Base-by-base conservation (phyloP, 208 protist genomes). In the Blastocrithidia nonstop region DNA sequence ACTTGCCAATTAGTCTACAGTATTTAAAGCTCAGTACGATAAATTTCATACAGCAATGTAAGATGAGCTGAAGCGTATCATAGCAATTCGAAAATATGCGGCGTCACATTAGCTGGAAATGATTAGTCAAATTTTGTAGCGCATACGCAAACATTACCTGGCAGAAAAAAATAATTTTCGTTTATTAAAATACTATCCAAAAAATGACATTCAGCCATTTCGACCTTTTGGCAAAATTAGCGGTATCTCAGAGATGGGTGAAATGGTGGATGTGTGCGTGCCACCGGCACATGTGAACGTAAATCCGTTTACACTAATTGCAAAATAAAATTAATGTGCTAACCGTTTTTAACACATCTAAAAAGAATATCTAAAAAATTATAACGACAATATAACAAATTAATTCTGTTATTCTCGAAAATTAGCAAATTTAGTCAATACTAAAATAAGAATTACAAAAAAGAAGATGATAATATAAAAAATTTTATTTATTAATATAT, bases 171-270 rank as follows among this genome's bases (percentile, higher is more conserved):
- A 40, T 24, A 51, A 56, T 28, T 91, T 88, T 42, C 76, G 77
- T 0, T 41, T 85, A 23, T 61, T 91, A 21, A 91, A 91, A 58
- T 91, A 88, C 57, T 91, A 91, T 50, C 56, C 82, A 23, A 77
- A 73, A 39, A 91, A 91, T 48, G 76, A 87, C 51, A 50, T 85
- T 19, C 59, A 65, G 43, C 46, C 50, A 17, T 91, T 91, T 42
- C 67, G 82, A 4, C 82, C 82, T 8, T 86, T 75, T 60, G 75
- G 64, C 32, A 91, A 91, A 58, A 70, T 91, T 20, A 88, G 82
- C 40, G 82, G 82, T 28, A 86, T 91, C 36, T 86, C 76, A 0
- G 82, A 91, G 45, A 81, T 71, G 63, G 76, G 77, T 7, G 82
- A 91, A 50, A 48, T 41, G 15, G 77, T 70, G 13, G 77, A 91